Evolutionary conservation across 2,329 filamentous ascomycete genomes (phyloP).

Genomic region (Fusarium miscanthi): DNA sequence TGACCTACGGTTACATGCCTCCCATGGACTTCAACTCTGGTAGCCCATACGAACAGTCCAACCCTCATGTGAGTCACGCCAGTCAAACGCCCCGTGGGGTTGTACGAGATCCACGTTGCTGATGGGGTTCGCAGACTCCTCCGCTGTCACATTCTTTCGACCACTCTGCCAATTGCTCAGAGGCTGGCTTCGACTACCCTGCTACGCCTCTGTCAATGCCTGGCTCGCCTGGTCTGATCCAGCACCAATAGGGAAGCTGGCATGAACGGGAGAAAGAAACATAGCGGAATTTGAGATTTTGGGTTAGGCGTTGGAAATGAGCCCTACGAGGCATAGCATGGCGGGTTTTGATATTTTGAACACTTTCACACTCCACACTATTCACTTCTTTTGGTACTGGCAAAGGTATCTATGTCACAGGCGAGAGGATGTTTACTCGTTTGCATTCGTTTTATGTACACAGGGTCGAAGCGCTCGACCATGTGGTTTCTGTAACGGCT

Average conservation of each 20-base stretch:
- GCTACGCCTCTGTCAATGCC: constrained; percentile 80
- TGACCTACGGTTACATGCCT: constrained; percentile 74
- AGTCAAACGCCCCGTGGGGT: constrained; percentile 53
- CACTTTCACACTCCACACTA: constrained; percentile 36
- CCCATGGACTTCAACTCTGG: constrained; percentile 71
- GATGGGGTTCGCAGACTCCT: constrained; percentile 73
- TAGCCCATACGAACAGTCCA: constrained; percentile 73
- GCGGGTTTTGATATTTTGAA: constrained; percentile 41
- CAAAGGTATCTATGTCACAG: constrained; percentile 21
- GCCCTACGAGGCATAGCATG: constrained; percentile 38
- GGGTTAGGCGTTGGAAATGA: constrained; percentile 38
- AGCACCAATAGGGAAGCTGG: constrained; percentile 30
- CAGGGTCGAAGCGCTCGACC: constrained; percentile 44
- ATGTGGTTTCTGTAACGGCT: constrained; percentile 41
- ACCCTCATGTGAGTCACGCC: constrained; percentile 77
- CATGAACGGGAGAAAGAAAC: constrained; percentile 9
- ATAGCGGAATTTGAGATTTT: constrained; percentile 35
- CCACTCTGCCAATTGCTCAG: constrained; percentile 71
- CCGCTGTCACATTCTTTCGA: constrained; percentile 80
- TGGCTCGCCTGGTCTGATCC: constrained; percentile 68
- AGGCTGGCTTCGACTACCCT: constrained; percentile 72
- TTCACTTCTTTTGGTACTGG: constrained; percentile 31
- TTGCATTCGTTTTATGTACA: constrained; percentile 35
- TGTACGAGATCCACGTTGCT: constrained; percentile 59
- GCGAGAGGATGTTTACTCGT: constrained; percentile 19